phyloP scores from a whole-genome alignment of 2,329 filamentous ascomycete species.

The Penicillium brasilianum region DNA sequence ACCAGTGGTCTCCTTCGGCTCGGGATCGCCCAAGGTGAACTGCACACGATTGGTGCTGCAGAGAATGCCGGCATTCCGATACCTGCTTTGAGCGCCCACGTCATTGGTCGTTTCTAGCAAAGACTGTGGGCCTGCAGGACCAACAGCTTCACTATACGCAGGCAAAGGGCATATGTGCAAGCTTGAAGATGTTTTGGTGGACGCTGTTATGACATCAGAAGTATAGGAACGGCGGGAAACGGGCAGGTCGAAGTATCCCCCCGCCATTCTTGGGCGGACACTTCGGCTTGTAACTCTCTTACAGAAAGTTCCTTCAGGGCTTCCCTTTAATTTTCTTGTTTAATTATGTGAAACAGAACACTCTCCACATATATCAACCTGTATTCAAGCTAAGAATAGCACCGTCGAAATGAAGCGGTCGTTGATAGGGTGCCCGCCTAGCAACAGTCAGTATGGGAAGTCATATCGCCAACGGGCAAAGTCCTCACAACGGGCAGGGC shows the following conservation, averaged over 20 bases:
- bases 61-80: conserved; percentile 47
- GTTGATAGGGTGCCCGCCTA: conserved; percentile 22
- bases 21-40: conserved; percentile 36
- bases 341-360: neutral
- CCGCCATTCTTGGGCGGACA: conserved; percentile 34
- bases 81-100: conserved; percentile 37
- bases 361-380: neutral
- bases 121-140: conserved; percentile 23
- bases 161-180: conserved; percentile 34
- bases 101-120: conserved; percentile 21
- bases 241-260: conserved; percentile 42
- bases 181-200: conserved; percentile 31
- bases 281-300: conserved; percentile 14
- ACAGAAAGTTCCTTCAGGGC: conserved; percentile 9
- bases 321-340: neutral
- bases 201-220: conserved; percentile 30
- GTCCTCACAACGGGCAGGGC: neutral
- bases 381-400: neutral
- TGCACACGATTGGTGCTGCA: conserved; percentile 44
- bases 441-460: conserved; percentile 35
- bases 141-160: conserved; percentile 33
- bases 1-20: conserved; percentile 24
- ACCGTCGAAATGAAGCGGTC: neutral
- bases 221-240: conserved; percentile 34
- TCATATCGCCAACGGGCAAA: conserved; percentile 1